Base-by-base conservation (phyloP, 371 early-diverging fungal genomes). In the Funneliformis caledonium region DNA sequence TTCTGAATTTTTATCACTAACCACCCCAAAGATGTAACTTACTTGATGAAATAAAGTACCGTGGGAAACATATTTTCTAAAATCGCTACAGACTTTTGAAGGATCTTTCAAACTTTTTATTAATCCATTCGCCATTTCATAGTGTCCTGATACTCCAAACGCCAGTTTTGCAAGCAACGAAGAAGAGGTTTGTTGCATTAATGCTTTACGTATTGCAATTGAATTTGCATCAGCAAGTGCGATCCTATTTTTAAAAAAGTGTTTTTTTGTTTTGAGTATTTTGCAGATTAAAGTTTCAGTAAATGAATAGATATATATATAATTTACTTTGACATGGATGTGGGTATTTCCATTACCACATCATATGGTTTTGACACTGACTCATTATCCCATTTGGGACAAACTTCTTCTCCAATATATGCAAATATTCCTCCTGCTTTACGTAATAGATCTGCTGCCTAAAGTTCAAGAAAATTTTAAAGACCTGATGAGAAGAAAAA, bases 61-160 rank as follows among this genome's bases (percentile, higher is more conserved):
- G 83, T 91, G 88, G 7, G 86, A 85, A 31, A 91, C 84, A 82
- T 92, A 91, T 52, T 87, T 87, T 79, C 88, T 86, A 43, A 91
- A 83, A 52, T 92, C 91, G 2, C 85, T 82, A 37, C 90, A 86
- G 14, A 92, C 88, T 74, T 90, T 90, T 56, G 88, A 86, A 37
- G 87, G 81, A 52, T 87, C 88, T 43, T 83, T 88, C 43, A 91
- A 87, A 22, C 91, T 89, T 12, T 89, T 88, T 11, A 92, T 85
- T 56, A 92, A 82, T 0, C 92, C 91, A 77, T 88, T 86, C 0
- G 92, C 91, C 80, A 88, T 88, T 72, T 92, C 91, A 80, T 92
- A 92, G 61, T 91, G 88, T 16, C 87, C 89, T 59, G 89, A 89
- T 43, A 92, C 88, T 0, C 91, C 91, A 72, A 92, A 89, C 31